Evolutionary conservation across 768 basidiomycete genomes (phyloP), one percentile per base, ranked within the genome.

Genomic region (Rickenella mellea): DNA sequence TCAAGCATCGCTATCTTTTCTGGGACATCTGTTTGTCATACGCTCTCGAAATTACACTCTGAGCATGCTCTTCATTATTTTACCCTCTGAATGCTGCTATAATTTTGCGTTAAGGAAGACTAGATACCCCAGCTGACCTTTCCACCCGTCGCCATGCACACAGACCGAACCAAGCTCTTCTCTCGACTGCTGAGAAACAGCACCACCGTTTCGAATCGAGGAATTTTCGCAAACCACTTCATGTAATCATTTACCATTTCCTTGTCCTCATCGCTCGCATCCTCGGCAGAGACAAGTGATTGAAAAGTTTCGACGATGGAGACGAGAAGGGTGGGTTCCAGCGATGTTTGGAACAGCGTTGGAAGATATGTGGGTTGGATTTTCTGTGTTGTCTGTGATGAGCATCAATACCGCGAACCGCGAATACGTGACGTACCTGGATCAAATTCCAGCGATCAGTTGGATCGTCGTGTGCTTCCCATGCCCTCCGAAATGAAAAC

Each of bases 311-410:
- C 60, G 20, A 88, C 55, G 17, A 88, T 64, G 1, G 75, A 73
- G 2, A 66, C 64, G 14, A 90, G 69, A 21, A 83, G 51, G 1
- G 67, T 51, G 0, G 87, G 73, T 32, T 89, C 87, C 25, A 90
- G 66, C 0, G 83, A 83, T 0, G 67, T 74, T 51, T 80, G 70
- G 60, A 83, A 86, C 28, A 90, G 58, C 1, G 65, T 49, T 1
- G 84, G 82, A 21, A 89, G 56, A 14, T 63, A 61, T 6, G 64
- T 36, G 0, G 85, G 75, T 0, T 72, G 61, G 32, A 87, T 67
- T 26, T 63, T 67, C 80, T 87, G 43, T 25, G 49, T 6, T 19
- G n/a, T n/a, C 8, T 2, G n/a, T 15, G 8, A 24, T 20, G 24
- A 30, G 7, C 25, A 7, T 25, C 11, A 39, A 20, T 22, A 40